A percentile compares a stretch with the other conserved stretches of the same genome.
These are phyloP conservation scores for Fusarium falciforme DNA, from an alignment of 2,329 filamentous ascomycete species.

Conservation along the genomic window DNA sequence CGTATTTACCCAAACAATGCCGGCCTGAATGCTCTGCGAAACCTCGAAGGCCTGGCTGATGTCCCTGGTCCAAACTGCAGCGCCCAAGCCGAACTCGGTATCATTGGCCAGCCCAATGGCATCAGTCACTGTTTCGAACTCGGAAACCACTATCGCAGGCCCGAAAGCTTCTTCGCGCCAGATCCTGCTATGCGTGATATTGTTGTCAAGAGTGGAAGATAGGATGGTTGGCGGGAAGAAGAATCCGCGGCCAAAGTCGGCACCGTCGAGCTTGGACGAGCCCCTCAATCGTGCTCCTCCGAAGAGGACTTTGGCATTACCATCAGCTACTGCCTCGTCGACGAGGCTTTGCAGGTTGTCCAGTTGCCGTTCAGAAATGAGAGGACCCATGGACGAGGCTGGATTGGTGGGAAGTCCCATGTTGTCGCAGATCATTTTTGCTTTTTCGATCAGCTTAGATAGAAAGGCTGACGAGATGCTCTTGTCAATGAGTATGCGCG, in stretches of 20 bases:
- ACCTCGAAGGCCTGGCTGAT: slow-evolving; percentile 81
- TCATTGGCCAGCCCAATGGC: slow-evolving; percentile 78
- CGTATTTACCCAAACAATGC: slow-evolving; percentile 68
- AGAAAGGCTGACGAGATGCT: slow-evolving; percentile 74
- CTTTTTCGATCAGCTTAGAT: slow-evolving; percentile 71
- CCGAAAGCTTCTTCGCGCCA: slow-evolving; percentile 87
- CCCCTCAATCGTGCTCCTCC: slow-evolving; percentile 63
- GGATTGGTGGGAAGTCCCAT: slow-evolving; percentile 69
- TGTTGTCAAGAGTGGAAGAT: slow-evolving; percentile 60
- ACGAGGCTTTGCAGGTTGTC: slow-evolving; percentile 75
- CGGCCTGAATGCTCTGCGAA: slow-evolving; percentile 76
- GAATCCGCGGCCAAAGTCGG: slow-evolving; percentile 69
- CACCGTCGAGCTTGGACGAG: slow-evolving; percentile 60
- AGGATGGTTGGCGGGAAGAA: slow-evolving; percentile 87
- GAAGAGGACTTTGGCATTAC: slow-evolving; percentile 49
- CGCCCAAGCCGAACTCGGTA: slow-evolving; percentile 80
- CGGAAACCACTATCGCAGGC: slow-evolving; percentile 79
- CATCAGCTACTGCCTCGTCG: slow-evolving; percentile 68
- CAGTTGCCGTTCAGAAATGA: slow-evolving; percentile 73
- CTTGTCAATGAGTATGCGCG: slow-evolving; percentile 79
- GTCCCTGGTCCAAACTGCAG: slow-evolving; percentile 81
- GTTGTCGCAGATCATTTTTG: slow-evolving; percentile 62
- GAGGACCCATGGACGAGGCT: slow-evolving; percentile 71
- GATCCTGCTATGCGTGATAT: slow-evolving; percentile 76
- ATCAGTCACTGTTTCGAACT: slow-evolving; percentile 79